These are phyloP conservation scores for Mortierella sp. DNA, from an alignment of 371 early-diverging fungal genomes.

Conservation along the genomic window DNA sequence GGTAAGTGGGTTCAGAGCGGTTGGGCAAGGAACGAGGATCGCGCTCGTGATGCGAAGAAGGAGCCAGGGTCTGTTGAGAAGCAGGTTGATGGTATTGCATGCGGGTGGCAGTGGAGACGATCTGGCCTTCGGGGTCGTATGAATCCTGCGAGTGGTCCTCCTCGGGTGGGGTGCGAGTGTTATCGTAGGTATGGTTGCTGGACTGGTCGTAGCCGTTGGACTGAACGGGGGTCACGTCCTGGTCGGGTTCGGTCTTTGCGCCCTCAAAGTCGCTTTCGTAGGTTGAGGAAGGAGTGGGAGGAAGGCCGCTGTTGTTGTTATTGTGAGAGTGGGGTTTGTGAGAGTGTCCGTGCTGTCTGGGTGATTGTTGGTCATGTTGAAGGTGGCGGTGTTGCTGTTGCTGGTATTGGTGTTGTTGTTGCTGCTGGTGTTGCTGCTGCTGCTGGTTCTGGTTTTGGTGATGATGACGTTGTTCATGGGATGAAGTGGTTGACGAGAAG, in stretches of 20 bases:
- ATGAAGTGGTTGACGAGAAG: not conserved
- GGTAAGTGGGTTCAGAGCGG: not conserved
- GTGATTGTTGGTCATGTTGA: conserved; percentile 29
- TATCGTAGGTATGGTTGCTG: conserved; percentile 13
- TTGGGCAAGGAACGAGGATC: conserved; percentile 11
- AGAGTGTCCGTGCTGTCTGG: conserved; percentile 27
- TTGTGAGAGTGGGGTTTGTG: conserved; percentile 6
- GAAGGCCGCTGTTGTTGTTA: not conserved
- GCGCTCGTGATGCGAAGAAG: conserved; percentile 17
- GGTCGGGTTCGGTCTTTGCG: conserved; percentile 17
- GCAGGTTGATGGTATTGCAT: conserved; percentile 19
- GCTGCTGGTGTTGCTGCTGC: conserved; percentile 25
- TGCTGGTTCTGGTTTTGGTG: conserved; percentile 20
- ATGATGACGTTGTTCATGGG: conserved; percentile 10
- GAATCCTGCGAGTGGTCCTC: not conserved
- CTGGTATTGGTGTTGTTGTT: conserved; percentile 19
- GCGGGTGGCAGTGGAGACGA: conserved; percentile 30
- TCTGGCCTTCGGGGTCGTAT: conserved; percentile 38
- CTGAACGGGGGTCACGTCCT: conserved; percentile 14
- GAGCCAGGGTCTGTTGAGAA: conserved; percentile 6
- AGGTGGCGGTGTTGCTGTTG: conserved; percentile 24
- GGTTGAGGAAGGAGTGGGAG: conserved; percentile 28
- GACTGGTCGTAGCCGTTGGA: conserved; percentile 5
- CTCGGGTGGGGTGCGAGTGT: conserved; percentile 13
- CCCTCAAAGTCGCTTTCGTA: conserved; percentile 32